These are phyloP conservation scores for Fennellomyces sp. DNA, from an alignment of 371 early-diverging fungal genomes.

Conservation along the genomic window DNA sequence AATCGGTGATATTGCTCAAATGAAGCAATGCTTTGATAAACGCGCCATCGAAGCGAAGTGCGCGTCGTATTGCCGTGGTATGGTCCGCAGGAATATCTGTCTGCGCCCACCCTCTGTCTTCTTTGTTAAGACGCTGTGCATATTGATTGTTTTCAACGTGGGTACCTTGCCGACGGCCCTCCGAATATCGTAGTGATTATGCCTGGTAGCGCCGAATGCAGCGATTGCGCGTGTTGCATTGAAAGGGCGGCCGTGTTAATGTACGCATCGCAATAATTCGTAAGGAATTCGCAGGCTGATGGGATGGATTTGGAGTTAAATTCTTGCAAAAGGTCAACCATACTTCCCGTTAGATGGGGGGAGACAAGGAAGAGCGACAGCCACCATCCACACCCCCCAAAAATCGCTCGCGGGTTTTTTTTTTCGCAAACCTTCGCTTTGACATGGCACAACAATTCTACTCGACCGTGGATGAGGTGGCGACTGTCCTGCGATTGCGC, in stretches of 20 bases:
- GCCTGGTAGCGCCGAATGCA: constrained; percentile 25
- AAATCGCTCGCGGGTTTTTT: not conserved
- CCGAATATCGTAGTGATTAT: constrained; percentile 40
- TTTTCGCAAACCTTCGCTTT: not conserved
- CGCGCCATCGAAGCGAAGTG: constrained; percentile 23
- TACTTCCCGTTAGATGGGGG: not conserved
- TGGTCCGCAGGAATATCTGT: constrained; percentile 24
- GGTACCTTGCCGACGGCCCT: constrained; percentile 35
- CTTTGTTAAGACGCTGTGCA: not conserved
- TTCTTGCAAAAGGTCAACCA: constrained; percentile 11
- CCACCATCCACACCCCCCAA: not conserved
- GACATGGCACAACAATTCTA: constrained; percentile 1
- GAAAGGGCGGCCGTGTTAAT: constrained; percentile 5
- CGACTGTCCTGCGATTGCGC: not conserved
- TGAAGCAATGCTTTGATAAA: constrained; percentile 28
- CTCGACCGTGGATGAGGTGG: not conserved
- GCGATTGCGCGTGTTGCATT: constrained; percentile 9
- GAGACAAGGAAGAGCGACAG: not conserved
- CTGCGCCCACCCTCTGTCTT: constrained; percentile 38
- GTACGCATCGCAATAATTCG: constrained; percentile 11
- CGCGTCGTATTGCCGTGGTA: constrained; percentile 18
- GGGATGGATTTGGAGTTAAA: constrained; percentile 10
- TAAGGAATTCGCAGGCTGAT: constrained; percentile 9
- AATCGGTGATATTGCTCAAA: constrained; percentile 24
- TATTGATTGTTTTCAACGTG: not conserved